A percentile compares a stretch with the other conserved stretches of the same genome.
phyloP scores from a whole-genome alignment of 2,329 filamentous ascomycete species.

The Talaromyces piceae region DNA sequence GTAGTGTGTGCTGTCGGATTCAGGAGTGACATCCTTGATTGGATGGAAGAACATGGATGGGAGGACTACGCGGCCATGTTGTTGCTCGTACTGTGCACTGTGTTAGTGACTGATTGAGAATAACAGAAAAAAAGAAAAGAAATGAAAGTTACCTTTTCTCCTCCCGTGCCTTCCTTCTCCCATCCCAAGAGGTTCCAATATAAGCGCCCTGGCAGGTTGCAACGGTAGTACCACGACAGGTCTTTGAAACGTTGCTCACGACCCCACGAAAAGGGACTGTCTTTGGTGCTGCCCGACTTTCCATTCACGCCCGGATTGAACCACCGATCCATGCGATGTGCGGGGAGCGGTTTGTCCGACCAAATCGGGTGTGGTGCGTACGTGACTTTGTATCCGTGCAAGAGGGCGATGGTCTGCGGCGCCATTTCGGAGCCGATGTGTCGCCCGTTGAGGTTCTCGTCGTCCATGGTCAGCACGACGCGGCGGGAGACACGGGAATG shows the following conservation, averaged over 20 bases:
- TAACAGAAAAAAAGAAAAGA: not conserved
- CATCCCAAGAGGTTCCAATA: slow-evolving; percentile 26
- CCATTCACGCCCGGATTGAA: slow-evolving; percentile 28
- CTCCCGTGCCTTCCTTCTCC: slow-evolving; percentile 19
- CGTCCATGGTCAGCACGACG: slow-evolving; percentile 70
- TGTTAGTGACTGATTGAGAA: not conserved
- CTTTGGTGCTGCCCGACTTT: slow-evolving; percentile 23
- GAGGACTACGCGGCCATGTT: slow-evolving; percentile 19
- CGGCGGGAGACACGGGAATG: slow-evolving; percentile 57
- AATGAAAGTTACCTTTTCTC: slow-evolving; percentile 2
- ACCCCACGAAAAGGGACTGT: slow-evolving; percentile 27
- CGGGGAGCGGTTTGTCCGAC: slow-evolving; percentile 54
- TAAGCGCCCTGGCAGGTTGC: slow-evolving; percentile 24
- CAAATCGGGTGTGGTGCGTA: slow-evolving; percentile 73
- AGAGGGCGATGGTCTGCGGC: slow-evolving; percentile 62
- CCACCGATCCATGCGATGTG: slow-evolving; percentile 20
- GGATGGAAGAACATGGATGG: slow-evolving; percentile 25
- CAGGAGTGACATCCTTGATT: slow-evolving; percentile 20
- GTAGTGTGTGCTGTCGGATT: slow-evolving; percentile 14
- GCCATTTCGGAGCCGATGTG: slow-evolving; percentile 78
- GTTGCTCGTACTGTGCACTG: slow-evolving; percentile 11
- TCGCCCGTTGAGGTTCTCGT: slow-evolving; percentile 60
- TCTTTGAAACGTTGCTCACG: slow-evolving; percentile 26
- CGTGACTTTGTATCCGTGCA: slow-evolving; percentile 72
- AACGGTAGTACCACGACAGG: slow-evolving; percentile 28